These are phyloP conservation scores for Fusarium vanettenii DNA, from an alignment of 2,329 filamentous ascomycete species.

Conservation along the genomic window DNA sequence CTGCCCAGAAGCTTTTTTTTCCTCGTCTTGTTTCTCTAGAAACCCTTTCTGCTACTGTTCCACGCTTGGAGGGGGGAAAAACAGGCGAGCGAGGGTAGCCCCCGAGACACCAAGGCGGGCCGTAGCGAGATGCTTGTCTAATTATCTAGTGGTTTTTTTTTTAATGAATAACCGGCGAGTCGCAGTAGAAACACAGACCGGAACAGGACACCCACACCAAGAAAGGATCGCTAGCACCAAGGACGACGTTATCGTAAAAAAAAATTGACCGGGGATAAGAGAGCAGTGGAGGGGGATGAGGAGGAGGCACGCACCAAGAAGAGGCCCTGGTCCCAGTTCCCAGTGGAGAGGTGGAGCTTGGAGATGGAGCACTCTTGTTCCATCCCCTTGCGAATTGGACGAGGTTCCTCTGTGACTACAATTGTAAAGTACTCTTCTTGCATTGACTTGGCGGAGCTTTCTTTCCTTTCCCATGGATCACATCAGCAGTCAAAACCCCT, in stretches of 20 bases:
- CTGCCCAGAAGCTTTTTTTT: background rate
- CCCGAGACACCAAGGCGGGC: constrained; percentile 33
- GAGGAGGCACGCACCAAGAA: constrained; percentile 11
- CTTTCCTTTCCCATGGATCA: background rate
- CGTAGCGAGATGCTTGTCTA: constrained; percentile 22
- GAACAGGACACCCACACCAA: background rate
- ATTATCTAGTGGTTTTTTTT: background rate
- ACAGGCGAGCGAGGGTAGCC: constrained; percentile 4
- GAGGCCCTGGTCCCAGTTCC: background rate
- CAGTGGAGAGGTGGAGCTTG: background rate
- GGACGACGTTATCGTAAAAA: constrained; percentile 7
- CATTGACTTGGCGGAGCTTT: constrained; percentile 6
- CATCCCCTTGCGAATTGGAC: background rate
- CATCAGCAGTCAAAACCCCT: background rate
- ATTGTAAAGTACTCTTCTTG: background rate
- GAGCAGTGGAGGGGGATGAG: constrained; percentile 10
- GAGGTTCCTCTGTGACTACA: background rate
- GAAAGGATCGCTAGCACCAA: background rate
- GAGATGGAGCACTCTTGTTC: constrained; percentile 9
- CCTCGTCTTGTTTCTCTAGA: background rate
- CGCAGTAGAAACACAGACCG: background rate
- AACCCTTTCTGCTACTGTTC: background rate
- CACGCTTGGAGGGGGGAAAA: constrained; percentile 3
- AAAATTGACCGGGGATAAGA: background rate
- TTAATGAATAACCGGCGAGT: background rate